A percentile compares a stretch with the other conserved stretches of the same genome.
These are phyloP conservation scores for Emergomyces pasteurianus DNA, from an alignment of 2,329 filamentous ascomycete species.

Conservation along the genomic window DNA sequence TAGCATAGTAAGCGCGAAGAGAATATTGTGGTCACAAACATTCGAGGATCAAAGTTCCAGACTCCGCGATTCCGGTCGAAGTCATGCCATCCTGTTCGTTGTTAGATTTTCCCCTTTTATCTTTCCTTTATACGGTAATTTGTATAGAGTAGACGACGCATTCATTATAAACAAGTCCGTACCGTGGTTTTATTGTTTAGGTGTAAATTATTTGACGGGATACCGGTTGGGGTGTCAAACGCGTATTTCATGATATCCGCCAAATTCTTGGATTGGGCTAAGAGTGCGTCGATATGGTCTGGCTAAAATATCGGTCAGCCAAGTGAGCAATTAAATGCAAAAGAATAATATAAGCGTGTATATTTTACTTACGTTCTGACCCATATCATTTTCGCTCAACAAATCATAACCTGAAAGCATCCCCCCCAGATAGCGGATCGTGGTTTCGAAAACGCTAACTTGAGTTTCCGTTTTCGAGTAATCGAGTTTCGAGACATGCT, in stretches of 20 bases:
- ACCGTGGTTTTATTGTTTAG: constrained; percentile 41
- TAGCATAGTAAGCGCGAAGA: background rate
- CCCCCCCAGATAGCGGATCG: constrained; percentile 75
- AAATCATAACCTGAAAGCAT: constrained; percentile 61
- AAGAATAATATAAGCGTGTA: background rate
- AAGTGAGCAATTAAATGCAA: background rate
- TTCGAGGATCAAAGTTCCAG: constrained; percentile 69
- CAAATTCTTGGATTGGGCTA: constrained; percentile 55
- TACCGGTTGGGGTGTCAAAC: constrained; percentile 63
- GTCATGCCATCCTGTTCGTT: constrained; percentile 32
- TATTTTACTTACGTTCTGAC: constrained; percentile 25
- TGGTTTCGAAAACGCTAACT: constrained; percentile 80
- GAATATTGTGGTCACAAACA: constrained; percentile 25
- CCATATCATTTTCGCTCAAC: constrained; percentile 50
- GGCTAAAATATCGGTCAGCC: constrained; percentile 2
- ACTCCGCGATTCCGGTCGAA: constrained; percentile 62
- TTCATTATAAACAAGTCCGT: background rate
- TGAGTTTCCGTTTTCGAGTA: constrained; percentile 49
- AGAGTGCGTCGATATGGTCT: constrained; percentile 29
- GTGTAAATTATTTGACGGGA: constrained; percentile 58
- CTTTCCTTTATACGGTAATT: background rate
- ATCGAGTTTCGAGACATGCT: constrained; percentile 58
- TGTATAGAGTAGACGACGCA: background rate
- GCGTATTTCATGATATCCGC: constrained; percentile 64
- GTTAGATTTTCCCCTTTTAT: background rate